These are phyloP conservation scores for Endogone sp. DNA, from an alignment of 192 early-diverging fungal genomes.

Conservation along the genomic window DNA sequence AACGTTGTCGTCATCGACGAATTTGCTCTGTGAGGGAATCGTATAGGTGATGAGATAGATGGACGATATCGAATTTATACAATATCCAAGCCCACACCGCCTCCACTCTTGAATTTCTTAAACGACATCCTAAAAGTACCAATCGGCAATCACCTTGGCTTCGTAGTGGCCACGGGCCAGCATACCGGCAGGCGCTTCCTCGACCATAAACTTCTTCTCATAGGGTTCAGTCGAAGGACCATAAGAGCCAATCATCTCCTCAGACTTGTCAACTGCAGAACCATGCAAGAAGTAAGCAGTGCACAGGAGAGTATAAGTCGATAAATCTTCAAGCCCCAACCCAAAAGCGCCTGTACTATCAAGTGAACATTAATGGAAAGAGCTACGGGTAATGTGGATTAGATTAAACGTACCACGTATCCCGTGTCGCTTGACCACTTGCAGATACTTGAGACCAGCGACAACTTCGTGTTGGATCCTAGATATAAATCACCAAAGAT, in stretches of 20 bases:
- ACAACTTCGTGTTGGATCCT: slow-evolving; percentile 94
- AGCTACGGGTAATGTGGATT: background rate
- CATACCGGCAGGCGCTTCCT: slow-evolving; percentile 92
- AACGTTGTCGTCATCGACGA: slow-evolving; percentile 88
- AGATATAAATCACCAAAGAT: slow-evolving; percentile 1
- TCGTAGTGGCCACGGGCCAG: slow-evolving; percentile 89
- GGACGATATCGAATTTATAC: no score
- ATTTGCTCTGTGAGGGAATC: slow-evolving; percentile 59
- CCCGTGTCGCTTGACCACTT: slow-evolving; percentile 87
- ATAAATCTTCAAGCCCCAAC: no score
- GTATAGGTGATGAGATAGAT: background rate
- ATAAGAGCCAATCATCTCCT: slow-evolving; percentile 97
- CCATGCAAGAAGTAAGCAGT: no score
- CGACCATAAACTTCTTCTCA: slow-evolving; percentile 82
- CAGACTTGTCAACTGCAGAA: slow-evolving; percentile 87
- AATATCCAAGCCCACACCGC: no score
- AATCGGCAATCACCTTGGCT: slow-evolving; percentile 51
- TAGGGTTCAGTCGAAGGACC: slow-evolving; percentile 76
- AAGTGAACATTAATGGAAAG: no score
- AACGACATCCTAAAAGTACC: no score
- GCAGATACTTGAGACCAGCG: slow-evolving; percentile 92
- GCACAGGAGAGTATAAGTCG: background rate
- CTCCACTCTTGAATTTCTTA: slow-evolving; percentile 1
- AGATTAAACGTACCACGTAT: slow-evolving; percentile 45
- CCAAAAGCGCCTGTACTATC: no score